phyloP scores from a whole-genome alignment of 192 early-diverging fungal genomes.

The Entophlyctis helioformis region DNA sequence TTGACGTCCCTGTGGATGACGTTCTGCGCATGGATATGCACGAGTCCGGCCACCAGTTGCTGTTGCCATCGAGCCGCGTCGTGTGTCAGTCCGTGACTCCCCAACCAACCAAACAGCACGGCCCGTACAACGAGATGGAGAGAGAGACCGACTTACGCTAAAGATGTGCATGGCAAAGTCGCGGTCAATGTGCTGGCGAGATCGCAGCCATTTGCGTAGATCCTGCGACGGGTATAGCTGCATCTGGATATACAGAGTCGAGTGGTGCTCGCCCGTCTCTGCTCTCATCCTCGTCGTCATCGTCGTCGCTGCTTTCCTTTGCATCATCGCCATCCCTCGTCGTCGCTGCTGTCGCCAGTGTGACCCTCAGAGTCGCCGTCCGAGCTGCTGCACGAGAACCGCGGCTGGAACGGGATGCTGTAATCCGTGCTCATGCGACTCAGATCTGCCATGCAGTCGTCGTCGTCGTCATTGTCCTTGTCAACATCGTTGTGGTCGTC shows the following conservation, averaged over 20 bases:
- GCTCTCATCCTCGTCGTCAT: constrained; percentile 1
- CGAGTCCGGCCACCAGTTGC: constrained; percentile 23
- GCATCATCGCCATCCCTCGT: neutral
- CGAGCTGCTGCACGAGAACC: too few species aligned
- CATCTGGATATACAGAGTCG: constrained; percentile 21
- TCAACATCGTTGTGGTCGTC: too few species aligned
- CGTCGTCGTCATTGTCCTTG: neutral
- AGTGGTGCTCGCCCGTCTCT: constrained; percentile 2
- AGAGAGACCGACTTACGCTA: too few species aligned
- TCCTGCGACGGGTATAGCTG: constrained; percentile 20
- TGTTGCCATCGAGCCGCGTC: too few species aligned
- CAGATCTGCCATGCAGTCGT: neutral
- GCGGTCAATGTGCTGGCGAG: neutral
- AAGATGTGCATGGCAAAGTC: constrained; percentile 14
- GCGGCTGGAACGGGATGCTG: too few species aligned
- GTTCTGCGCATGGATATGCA: constrained; percentile 20
- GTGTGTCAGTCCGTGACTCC: too few species aligned
- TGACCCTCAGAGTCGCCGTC: too few species aligned
- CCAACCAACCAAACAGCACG: too few species aligned
- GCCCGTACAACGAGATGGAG: too few species aligned
- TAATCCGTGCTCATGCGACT: neutral
- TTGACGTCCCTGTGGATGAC: constrained; percentile 25
- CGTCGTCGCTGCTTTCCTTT: constrained; percentile 2
- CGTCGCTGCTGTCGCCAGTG: too few species aligned
- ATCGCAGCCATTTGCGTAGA: constrained; percentile 4